phyloP scores from a whole-genome alignment of 2,329 filamentous ascomycete species.

The Verticillium tricorpus region DNA sequence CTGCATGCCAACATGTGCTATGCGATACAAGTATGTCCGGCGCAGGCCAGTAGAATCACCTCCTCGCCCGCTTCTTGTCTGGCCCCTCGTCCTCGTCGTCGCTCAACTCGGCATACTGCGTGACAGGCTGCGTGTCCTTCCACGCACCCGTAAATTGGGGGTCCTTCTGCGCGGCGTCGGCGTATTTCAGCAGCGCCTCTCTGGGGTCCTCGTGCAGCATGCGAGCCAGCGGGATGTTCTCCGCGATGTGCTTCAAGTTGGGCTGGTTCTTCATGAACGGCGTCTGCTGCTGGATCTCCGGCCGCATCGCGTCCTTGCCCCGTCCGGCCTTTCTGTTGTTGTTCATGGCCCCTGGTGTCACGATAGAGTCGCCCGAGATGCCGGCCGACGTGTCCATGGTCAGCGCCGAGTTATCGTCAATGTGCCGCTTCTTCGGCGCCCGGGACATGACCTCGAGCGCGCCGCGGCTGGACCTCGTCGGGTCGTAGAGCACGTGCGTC shows the following conservation, averaged over 20 bases:
- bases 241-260: conserved; percentile 82
- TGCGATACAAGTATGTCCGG: neutral
- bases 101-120: conserved; percentile 84
- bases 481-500: conserved; percentile 87
- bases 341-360: conserved; percentile 59
- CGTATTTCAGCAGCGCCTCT: conserved; percentile 92
- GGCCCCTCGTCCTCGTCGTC: conserved; percentile 51
- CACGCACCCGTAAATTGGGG: conserved; percentile 93
- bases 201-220: conserved; percentile 97
- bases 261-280: conserved; percentile 89
- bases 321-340: conserved; percentile 75
- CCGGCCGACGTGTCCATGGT: conserved; percentile 81
- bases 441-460: conserved; percentile 88
- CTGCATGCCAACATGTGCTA: neutral
- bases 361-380: conserved; percentile 76
- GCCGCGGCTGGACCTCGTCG: conserved; percentile 73
- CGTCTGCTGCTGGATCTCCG: conserved; percentile 78
- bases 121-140: conserved; percentile 86
- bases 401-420: conserved; percentile 85
- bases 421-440: conserved; percentile 88
- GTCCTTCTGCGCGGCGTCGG: conserved; percentile 86
- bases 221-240: conserved; percentile 81
- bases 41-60: neutral
- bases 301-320: conserved; percentile 72
- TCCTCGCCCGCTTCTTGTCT: conserved; percentile 37